Evolutionary conservation across 2,329 filamentous ascomycete species (phyloP), one percentile per base, ranked within the genome.

Genomic region (Diaporthe sp.): DNA sequence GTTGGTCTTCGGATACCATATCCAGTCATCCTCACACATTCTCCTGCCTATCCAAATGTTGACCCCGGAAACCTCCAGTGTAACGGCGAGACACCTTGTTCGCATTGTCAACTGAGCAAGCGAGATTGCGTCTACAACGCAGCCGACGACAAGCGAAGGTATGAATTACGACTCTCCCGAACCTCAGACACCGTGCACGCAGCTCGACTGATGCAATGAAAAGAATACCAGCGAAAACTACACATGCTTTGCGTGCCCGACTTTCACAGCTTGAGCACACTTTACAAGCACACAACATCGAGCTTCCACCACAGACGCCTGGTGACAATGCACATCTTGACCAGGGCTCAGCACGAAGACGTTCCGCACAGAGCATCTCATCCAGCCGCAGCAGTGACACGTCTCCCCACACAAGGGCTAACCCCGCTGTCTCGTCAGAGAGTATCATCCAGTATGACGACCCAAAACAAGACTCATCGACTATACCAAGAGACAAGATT

Each of bases 131-230:
- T 67, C 25, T 67, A 49, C 19, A 67, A 67, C 28, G 61, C 61
- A 22, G 61, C 61, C 10, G 61, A 67, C 10, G 61, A 67, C 44
- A 67, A 67, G 28, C 61, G 61, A 31, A 67, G 25, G 61, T 67
- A 37, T 65, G 60, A 31, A 2, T 1, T 19, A 13, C 13, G 9
- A 31, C 22, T 1, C 17, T 1, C 2, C 53, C 2, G 2, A 57
- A 34, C 8, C 15, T 19, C 28, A 25, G 28, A 19, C 15, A 17
- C 19, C 3, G 17, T 57, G 0, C 13, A 34, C 1, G 28, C 28
- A 34, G 28, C 15, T 22, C 8, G 17, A n/a, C 44, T 67, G 28
- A 67, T 51, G 28, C 8, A 34, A 51, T 15, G 2, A n/a, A n/a
- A 13, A 51, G 61, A 25, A 49, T 49, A n/a, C 61, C 61, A n/a